A percentile compares a stretch with the other conserved stretches of the same genome.
Evolutionary conservation across 2,329 filamentous ascomycete species (phyloP).

Genomic region (Neophaeococcomyces aloes): DNA sequence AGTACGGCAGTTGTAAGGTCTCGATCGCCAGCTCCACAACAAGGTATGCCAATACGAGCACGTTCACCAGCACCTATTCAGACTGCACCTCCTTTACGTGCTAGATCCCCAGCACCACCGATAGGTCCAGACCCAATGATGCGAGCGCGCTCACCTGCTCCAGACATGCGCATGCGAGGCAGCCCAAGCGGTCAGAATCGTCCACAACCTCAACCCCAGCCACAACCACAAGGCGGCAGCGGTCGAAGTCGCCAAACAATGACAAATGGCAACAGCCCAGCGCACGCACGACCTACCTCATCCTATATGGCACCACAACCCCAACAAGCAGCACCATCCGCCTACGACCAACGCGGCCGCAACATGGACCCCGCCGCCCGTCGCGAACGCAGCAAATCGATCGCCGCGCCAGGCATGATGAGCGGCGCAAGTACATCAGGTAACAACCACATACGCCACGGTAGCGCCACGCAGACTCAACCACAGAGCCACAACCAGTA

Average conservation of each 20-base stretch:
- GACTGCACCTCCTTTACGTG: not conserved
- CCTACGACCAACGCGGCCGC: constrained; percentile 23
- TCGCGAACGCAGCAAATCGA: constrained; percentile 64
- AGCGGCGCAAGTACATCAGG: constrained; percentile 33
- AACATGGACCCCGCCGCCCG: constrained; percentile 38
- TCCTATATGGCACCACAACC: constrained; percentile 38
- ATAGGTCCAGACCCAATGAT: constrained; percentile 4
- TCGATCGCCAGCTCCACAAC: constrained; percentile 72
- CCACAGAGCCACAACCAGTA: constrained; percentile 5
- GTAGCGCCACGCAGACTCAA: constrained; percentile 5
- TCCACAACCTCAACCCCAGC: constrained; percentile 1
- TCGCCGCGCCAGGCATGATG: constrained; percentile 52
- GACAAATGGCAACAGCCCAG: constrained; percentile 31
- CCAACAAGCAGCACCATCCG: constrained; percentile 10
- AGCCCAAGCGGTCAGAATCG: not conserved
- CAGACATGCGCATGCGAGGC: constrained; percentile 15
- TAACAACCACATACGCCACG: not conserved
- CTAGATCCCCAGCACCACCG: constrained; percentile 8
- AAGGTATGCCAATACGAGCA: constrained; percentile 70
- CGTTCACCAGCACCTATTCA: constrained; percentile 35
- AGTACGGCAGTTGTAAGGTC: constrained; percentile 4
- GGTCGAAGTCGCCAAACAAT: constrained; percentile 43
- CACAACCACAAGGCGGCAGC: constrained; percentile 23
- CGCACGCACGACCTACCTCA: constrained; percentile 32
- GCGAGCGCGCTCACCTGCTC: constrained; percentile 9